Percentiles rank a stretch among this genome's conserved stretches.
phyloP scores from a whole-genome alignment of 257 asterid genomes.

The Solanum pimpinellifolium region DNA sequence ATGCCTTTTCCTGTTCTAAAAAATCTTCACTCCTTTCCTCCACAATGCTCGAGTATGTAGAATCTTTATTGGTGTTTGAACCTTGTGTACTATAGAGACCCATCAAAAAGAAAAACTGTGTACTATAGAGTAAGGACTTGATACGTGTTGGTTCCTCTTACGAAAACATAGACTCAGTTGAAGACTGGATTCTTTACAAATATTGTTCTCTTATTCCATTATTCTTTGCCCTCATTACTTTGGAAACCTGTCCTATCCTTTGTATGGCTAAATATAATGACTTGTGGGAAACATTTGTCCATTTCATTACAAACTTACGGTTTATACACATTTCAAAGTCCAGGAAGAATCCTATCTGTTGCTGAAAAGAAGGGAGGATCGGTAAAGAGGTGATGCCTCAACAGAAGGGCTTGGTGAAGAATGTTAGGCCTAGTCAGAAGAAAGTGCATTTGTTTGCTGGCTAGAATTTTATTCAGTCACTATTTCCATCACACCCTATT shows the following conservation, averaged over 20 bases:
- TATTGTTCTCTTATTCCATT: background rate
- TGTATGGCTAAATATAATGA: background rate
- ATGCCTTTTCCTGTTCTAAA: background rate
- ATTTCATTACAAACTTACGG: background rate
- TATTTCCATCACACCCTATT: background rate
- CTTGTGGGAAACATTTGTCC: background rate
- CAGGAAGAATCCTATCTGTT: background rate
- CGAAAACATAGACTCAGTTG: background rate
- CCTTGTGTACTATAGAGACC: background rate
- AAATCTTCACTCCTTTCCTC: background rate
- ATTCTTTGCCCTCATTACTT: background rate
- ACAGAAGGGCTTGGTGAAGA: background rate
- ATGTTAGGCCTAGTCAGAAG: background rate
- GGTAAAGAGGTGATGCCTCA: background rate
- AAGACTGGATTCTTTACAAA: background rate
- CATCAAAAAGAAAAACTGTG: background rate
- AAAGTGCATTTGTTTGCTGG: background rate
- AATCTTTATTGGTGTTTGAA: background rate
- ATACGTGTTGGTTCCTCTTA: background rate
- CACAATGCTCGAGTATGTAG: background rate
- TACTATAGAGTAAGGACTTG: background rate
- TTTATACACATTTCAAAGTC: background rate
- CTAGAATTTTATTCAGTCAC: background rate
- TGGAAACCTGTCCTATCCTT: background rate
- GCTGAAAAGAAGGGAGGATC: background rate